Conservation (phyloP, 1,284 basidiomycete genomes). For the Sutorius eximius region DNA sequence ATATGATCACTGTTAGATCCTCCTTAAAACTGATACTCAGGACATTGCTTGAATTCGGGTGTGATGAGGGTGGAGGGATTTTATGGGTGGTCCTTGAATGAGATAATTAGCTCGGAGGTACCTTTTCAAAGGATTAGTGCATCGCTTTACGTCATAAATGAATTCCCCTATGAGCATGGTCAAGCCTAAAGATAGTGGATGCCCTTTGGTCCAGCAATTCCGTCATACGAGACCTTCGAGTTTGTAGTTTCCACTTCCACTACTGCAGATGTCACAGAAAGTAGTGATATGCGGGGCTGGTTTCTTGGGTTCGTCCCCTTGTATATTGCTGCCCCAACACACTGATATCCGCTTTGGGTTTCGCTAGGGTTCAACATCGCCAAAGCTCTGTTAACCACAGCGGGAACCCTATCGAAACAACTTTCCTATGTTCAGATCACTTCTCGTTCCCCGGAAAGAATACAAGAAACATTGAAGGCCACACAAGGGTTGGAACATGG, state of each 20-base stretch:
- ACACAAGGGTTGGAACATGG: slow-evolving; percentile 23
- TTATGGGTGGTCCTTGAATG: neutral
- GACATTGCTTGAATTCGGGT: neutral
- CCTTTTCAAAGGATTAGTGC: neutral
- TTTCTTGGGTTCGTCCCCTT: slow-evolving; percentile 21
- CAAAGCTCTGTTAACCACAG: slow-evolving; percentile 39
- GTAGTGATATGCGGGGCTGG: slow-evolving; percentile 23
- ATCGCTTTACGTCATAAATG: slow-evolving; percentile 7
- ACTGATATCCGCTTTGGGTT: neutral
- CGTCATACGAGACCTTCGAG: neutral
- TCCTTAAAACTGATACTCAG: too few species aligned
- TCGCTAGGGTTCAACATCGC: slow-evolving; percentile 56
- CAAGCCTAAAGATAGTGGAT: neutral
- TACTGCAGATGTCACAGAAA: slow-evolving; percentile 15
- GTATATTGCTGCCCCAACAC: neutral
- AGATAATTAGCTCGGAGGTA: neutral
- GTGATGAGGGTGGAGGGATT: neutral
- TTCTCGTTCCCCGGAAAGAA: slow-evolving; percentile 50
- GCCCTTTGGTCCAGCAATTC: neutral
- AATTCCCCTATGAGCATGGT: slow-evolving; percentile 1
- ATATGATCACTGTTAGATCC: too few species aligned
- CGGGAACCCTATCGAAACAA: slow-evolving; percentile 1
- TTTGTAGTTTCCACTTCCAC: slow-evolving; percentile 1
- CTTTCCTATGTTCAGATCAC: slow-evolving; percentile 47
- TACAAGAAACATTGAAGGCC: slow-evolving; percentile 36